Base-by-base conservation (phyloP, 257 asterid species). In the Petunia secreta region DNA sequence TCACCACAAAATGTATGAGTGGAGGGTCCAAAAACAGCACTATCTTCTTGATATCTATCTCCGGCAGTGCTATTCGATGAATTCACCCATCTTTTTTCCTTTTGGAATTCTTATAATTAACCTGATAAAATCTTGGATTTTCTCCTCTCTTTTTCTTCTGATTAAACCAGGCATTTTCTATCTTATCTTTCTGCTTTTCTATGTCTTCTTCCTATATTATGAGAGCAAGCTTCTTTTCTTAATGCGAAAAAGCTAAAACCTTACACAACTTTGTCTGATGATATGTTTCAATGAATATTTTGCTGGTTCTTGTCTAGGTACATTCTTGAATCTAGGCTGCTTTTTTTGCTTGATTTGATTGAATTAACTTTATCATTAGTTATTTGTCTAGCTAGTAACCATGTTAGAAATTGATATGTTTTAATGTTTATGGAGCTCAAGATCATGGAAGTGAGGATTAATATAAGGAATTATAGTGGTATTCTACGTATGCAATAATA, bases 231-330 rank as follows among this genome's bases (percentile, higher is more conserved):
- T 13, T 59, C 36, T 11, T 59, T 60, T 44, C 64, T 71, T 46
- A 10, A 69, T 14, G 0, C 8, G 57, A 10, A 52, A 52, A 52
- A 52, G 57, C 57, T 52, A 52, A 52, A 52, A 52, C 15, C 57
- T 2, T 52, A 52, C 14, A 64, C 48, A 37, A 63, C 74, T 79
- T 83, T 67, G 59, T 80, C 50, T 74, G 34, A 25, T 36, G 34
- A 14, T 36, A 36, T 15, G 53, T 76, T 10, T 66, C 43, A 63
- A 46, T 78, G 91, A 84, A 88, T 82, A 77, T 82, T 50, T 37
- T 53, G 1, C 2, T 41, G 11, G n/a, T 84, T 78, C 34, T 77
- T 15, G 89, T 85, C 89, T 80, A 84, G 88, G 79, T 88, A 67
- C 89, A 84, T 53, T 82, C 79, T 78, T 68, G 68, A 64, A 54